A percentile compares a stretch with the other conserved stretches of the same genome.
These are phyloP conservation scores for Xylaria intraflava DNA, from an alignment of 495 filamentous ascomycete species.

Conservation along the genomic window DNA sequence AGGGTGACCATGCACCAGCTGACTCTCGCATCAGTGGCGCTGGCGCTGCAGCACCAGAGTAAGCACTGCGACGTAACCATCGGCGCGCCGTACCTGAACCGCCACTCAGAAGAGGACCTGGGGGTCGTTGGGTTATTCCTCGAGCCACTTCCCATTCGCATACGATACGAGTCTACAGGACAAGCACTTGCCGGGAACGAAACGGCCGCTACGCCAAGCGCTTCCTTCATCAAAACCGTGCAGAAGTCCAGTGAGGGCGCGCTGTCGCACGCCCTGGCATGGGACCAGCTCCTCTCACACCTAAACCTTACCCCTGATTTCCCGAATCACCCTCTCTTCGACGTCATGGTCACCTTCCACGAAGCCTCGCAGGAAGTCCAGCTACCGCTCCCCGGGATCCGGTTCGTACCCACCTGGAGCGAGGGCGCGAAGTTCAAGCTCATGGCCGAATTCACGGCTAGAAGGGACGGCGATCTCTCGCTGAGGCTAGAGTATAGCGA, in stretches of 20 bases:
- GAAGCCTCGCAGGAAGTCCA: neutral
- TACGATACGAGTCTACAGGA: conserved; percentile 9
- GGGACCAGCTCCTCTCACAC: conserved; percentile 15
- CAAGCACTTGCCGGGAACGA: neutral
- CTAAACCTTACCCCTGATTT: conserved; percentile 13
- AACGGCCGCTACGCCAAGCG: neutral
- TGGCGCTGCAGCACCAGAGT: conserved; percentile 12
- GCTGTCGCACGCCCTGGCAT: conserved; percentile 16
- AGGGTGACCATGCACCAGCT: conserved; percentile 28
- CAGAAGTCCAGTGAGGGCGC: conserved; percentile 13
- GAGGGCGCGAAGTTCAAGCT: conserved; percentile 24
- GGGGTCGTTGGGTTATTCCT: conserved; percentile 29
- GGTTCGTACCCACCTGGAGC: conserved; percentile 10
- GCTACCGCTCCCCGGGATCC: conserved; percentile 10
- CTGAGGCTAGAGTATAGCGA: conserved; percentile 57
- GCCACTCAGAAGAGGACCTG: conserved; percentile 18
- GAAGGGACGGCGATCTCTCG: conserved; percentile 27
- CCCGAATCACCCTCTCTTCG: conserved; percentile 25
- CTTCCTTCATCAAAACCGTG: conserved; percentile 12
- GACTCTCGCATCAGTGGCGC: conserved; percentile 20
- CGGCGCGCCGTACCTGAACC: conserved; percentile 27
- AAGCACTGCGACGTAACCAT: conserved; percentile 20
- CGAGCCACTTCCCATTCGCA: conserved; percentile 28
- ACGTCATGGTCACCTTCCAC: conserved; percentile 32
- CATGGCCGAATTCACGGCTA: conserved; percentile 21